These are phyloP conservation scores for Venturia pyrina DNA, from an alignment of 2,329 filamentous ascomycete genomes.

Conservation along the genomic window DNA sequence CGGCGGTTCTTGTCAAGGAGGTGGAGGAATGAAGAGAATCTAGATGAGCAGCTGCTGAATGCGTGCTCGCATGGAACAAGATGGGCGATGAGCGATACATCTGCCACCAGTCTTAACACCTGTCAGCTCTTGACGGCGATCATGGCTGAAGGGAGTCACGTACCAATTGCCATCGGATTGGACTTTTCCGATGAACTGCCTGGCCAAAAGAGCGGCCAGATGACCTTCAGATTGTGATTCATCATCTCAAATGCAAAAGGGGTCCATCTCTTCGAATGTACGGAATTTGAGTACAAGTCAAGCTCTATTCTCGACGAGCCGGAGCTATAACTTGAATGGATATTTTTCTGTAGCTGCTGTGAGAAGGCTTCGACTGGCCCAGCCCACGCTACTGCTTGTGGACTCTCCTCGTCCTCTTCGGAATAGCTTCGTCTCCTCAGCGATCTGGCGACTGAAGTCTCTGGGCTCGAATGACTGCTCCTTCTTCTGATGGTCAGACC, in stretches of 20 bases:
- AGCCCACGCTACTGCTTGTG: neutral
- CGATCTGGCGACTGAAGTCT: neutral
- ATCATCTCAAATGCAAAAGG: neutral
- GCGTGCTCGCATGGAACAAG: conserved; percentile 2
- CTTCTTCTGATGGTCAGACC: neutral
- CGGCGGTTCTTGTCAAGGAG: neutral
- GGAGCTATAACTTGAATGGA: neutral
- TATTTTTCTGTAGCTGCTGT: neutral
- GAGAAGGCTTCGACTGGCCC: neutral
- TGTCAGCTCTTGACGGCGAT: neutral
- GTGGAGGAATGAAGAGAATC: neutral
- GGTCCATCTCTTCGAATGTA: neutral
- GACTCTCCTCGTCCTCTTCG: neutral
- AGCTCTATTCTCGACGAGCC: neutral
- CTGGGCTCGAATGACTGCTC: neutral
- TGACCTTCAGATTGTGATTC: conserved; percentile 4
- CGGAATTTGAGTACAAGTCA: neutral
- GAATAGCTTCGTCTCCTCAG: neutral
- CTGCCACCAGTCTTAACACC: neutral
- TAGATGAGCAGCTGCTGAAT: neutral
- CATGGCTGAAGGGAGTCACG: neutral
- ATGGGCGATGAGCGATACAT: neutral
- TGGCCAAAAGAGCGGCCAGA: conserved; percentile 4
- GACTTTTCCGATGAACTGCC: neutral
- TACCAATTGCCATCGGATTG: neutral